Evolutionary conservation across 305 asterid species (phyloP).

Genomic region (Plantago lanceolata): DNA sequence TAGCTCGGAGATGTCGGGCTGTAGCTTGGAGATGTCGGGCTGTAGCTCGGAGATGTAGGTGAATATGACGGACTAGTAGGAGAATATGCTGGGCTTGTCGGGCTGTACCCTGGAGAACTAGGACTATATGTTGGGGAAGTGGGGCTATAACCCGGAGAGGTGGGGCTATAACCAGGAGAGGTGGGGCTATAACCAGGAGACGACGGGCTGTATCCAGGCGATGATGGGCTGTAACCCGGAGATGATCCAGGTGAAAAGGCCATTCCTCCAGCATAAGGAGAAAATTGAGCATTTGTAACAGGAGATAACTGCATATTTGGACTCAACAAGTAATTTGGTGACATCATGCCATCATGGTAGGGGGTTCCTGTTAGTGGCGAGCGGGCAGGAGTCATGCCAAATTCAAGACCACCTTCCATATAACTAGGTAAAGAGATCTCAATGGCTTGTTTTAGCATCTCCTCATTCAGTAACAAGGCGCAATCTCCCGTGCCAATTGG

Average conservation of each 20-base stretch:
- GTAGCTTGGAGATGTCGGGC: slow-evolving; percentile 73
- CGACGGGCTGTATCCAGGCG: slow-evolving; percentile 80
- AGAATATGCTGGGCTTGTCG: slow-evolving; percentile 69
- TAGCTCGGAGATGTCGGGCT: slow-evolving; percentile 69
- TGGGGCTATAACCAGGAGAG: slow-evolving; percentile 69
- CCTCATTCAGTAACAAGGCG: slow-evolving; percentile 71
- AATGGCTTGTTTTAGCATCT: slow-evolving; percentile 86
- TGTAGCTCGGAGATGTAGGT: slow-evolving; percentile 73
- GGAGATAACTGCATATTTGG: slow-evolving; percentile 80
- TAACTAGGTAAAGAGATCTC: slow-evolving; percentile 90
- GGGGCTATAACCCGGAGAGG: slow-evolving; percentile 65
- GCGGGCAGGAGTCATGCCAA: slow-evolving; percentile 90
- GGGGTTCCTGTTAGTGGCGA: slow-evolving; percentile 79
- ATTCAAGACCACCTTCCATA: slow-evolving; percentile 82
- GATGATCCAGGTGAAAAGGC: slow-evolving; percentile 84
- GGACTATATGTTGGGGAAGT: slow-evolving; percentile 89
- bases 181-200: slow-evolving; percentile 87
- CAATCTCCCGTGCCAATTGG: slow-evolving; percentile 98
- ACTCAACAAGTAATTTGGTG: slow-evolving; percentile 69
- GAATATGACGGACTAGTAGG: slow-evolving; percentile 82
- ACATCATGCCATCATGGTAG: slow-evolving; percentile 88
- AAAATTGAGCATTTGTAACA: slow-evolving; percentile 68
- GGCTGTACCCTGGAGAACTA: slow-evolving; percentile 76
- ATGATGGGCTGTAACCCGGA: slow-evolving; percentile 74
- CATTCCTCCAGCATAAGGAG: slow-evolving; percentile 79